These are phyloP conservation scores for Penicillium carneum DNA, from an alignment of 2,329 filamentous ascomycete species.

Conservation along the genomic window DNA sequence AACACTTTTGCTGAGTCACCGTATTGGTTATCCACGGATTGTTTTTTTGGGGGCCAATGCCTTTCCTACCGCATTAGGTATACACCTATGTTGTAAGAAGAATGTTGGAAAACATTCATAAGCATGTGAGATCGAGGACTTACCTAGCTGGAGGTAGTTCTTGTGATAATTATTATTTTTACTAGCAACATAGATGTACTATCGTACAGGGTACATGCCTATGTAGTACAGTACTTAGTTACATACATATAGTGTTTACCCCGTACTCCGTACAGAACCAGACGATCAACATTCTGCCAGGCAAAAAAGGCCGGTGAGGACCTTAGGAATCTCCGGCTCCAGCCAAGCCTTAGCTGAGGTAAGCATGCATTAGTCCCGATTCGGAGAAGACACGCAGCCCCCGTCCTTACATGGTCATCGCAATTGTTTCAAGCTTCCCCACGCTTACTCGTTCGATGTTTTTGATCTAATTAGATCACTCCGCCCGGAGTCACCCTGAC, in stretches of 20 bases:
- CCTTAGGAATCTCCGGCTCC: background rate
- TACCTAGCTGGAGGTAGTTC: background rate
- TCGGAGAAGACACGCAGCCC: conserved; percentile 43
- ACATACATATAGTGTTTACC: too few relatives aligned
- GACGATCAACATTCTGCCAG: background rate
- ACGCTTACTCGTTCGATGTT: conserved; percentile 32
- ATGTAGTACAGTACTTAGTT: too few relatives aligned
- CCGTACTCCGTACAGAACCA: background rate
- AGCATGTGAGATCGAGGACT: too few relatives aligned
- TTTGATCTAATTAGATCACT: conserved; percentile 38
- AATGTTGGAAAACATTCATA: background rate
- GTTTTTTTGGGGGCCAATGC: background rate
- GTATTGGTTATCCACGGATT: background rate
- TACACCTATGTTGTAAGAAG: too few relatives aligned
- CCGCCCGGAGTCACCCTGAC: conserved; percentile 49
- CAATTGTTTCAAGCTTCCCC: conserved; percentile 19
- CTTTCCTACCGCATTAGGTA: background rate
- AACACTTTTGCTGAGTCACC: too few relatives aligned
- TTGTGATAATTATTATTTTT: too few relatives aligned
- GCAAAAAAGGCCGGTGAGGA: background rate
- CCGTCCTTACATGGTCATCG: conserved; percentile 25
- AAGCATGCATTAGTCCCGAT: conserved; percentile 37
- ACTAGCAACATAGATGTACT: background rate
- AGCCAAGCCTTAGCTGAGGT: conserved; percentile 15
- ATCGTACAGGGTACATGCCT: too few relatives aligned